Evolutionary conservation across 2,329 filamentous ascomycete genomes (phyloP).

Genomic region (Diaporthe sp.): DNA sequence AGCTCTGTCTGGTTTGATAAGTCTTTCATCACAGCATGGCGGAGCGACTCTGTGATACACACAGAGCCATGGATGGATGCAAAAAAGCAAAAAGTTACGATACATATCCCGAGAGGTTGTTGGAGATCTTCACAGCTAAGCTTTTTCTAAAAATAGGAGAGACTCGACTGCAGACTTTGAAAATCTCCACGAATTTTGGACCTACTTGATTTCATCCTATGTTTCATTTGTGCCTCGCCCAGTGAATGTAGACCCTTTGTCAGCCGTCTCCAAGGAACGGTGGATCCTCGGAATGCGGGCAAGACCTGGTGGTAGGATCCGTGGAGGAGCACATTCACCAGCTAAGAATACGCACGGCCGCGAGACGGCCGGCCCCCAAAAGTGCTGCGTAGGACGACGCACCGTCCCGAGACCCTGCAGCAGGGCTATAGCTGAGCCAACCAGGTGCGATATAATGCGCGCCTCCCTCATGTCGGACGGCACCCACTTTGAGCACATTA

Average conservation of each 20-base stretch:
- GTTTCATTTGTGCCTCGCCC: background rate
- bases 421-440: conserved; percentile 1
- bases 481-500: conserved; percentile 32
- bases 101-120: background rate
- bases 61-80: background rate
- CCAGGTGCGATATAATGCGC: conserved; percentile 25
- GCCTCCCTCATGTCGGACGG: conserved; percentile 17
- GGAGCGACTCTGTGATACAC: background rate
- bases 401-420: conserved; percentile 26
- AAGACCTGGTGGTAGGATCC: background rate
- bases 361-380: conserved; percentile 17
- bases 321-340: background rate
- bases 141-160: background rate
- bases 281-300: background rate
- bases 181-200: background rate
- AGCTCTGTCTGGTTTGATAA: background rate
- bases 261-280: background rate
- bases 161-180: background rate
- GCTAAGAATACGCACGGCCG: conserved; percentile 17
- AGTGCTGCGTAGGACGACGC: background rate
- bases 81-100: background rate
- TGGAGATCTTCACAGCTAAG: background rate
- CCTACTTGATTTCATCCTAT: background rate
- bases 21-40: background rate
- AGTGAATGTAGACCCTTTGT: background rate